Conservation (phyloP, 1,139 yeast species). For the Hyphopichia khmerensis region DNA sequence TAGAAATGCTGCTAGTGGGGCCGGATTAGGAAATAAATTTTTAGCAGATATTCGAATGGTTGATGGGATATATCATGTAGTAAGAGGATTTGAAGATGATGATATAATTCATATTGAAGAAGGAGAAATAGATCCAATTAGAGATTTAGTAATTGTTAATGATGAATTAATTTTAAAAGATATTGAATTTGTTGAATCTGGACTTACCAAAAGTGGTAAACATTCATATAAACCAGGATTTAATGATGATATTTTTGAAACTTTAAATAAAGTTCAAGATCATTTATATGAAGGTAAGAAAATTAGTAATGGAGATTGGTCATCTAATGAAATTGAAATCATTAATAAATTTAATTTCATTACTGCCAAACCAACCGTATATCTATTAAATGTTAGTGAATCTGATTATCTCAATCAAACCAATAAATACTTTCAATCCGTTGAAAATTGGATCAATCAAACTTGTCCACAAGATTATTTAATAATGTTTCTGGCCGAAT, state of each 20-base stretch:
- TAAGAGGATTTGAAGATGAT: constrained; percentile 65
- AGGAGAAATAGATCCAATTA: constrained; percentile 57
- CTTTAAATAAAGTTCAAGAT: constrained; percentile 50
- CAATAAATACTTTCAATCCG: constrained; percentile 46
- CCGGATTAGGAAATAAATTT: constrained; percentile 75
- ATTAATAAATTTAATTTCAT: constrained; percentile 59
- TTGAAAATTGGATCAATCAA: constrained; percentile 52
- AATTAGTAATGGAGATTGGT: constrained; percentile 49
- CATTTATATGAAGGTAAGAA: constrained; percentile 60
- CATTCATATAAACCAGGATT: constrained; percentile 39
- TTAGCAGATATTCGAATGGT: constrained; percentile 69
- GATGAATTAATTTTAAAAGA: constrained; percentile 76
- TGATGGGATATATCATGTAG: constrained; percentile 72
- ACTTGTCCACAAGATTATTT: constrained; percentile 57
- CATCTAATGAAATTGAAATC: constrained; percentile 53
- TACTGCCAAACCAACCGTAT: constrained; percentile 71
- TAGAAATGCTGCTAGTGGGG: constrained; percentile 72
- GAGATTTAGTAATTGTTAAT: constrained; percentile 67
- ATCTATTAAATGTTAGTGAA: constrained; percentile 57
- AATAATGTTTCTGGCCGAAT: constrained; percentile 58
- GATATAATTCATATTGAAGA: constrained; percentile 72
- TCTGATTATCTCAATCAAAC: constrained; percentile 47
- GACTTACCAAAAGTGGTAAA: constrained; percentile 47
- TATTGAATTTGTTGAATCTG: constrained; percentile 61
- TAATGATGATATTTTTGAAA: constrained; percentile 5